Evolutionary conservation across 2,329 filamentous ascomycete species (phyloP).

Genomic region (Colletotrichum chlorophyti): DNA sequence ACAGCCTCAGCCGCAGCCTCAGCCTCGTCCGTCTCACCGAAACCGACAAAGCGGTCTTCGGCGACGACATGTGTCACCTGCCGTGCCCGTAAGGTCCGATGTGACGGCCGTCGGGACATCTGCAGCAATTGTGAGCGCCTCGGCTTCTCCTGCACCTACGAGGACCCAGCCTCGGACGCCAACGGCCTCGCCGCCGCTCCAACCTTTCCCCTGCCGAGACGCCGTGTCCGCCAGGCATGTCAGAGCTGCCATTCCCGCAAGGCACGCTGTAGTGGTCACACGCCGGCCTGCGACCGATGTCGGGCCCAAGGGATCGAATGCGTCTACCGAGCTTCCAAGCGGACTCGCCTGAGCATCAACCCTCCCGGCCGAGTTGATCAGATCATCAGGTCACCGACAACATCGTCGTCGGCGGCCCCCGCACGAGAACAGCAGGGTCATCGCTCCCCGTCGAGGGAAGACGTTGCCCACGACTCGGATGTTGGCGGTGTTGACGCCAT

Average conservation of each 20-base stretch:
- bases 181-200: slow-evolving; percentile 44
- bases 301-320: slow-evolving; percentile 61
- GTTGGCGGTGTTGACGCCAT: slow-evolving; percentile 35
- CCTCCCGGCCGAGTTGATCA: slow-evolving; percentile 13
- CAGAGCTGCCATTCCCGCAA: slow-evolving; percentile 65
- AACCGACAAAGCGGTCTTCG: slow-evolving; percentile 46
- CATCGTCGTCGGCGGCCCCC: slow-evolving; percentile 6
- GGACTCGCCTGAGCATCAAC: slow-evolving; percentile 32
- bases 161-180: slow-evolving; percentile 51
- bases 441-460: slow-evolving; percentile 20
- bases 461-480: slow-evolving; percentile 21
- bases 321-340: slow-evolving; percentile 58
- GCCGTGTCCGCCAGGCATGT: slow-evolving; percentile 63
- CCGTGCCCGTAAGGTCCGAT: slow-evolving; percentile 64
- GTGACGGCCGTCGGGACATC: slow-evolving; percentile 58
- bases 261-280: slow-evolving; percentile 64
- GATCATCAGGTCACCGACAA: slow-evolving; percentile 8
- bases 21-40: slow-evolving; percentile 27
- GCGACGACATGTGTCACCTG: slow-evolving; percentile 62
- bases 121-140: slow-evolving; percentile 66
- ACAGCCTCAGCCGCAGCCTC: slow-evolving; percentile 21
- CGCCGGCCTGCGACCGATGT: slow-evolving; percentile 60
- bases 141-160: slow-evolving; percentile 64
- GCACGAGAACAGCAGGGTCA: slow-evolving; percentile 11
- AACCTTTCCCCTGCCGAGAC: slow-evolving; percentile 47